A percentile compares a stretch with the other conserved stretches of the same genome.
Evolutionary conservation across 1,284 basidiomycete species (phyloP).

Genomic region (Microbotryomycetes sp.): DNA sequence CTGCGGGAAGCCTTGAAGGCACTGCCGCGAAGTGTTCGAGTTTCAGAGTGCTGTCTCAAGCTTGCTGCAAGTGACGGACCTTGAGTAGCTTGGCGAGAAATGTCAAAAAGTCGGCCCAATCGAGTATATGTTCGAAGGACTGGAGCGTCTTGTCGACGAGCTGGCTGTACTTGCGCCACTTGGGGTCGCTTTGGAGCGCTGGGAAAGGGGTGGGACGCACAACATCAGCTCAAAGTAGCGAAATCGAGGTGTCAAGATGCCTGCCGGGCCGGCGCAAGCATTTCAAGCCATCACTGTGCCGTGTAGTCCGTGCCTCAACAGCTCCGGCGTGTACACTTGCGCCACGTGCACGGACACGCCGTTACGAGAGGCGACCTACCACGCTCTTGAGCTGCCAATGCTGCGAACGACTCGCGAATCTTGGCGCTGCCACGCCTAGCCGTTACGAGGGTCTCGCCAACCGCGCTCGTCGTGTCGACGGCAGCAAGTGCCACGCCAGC

Average conservation of each 20-base stretch:
- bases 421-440: not conserved
- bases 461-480: not conserved
- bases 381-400: slow-evolving; percentile 13
- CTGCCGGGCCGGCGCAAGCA: too few relatives aligned
- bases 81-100: slow-evolving; percentile 93
- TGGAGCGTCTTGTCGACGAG: slow-evolving; percentile 87
- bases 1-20: slow-evolving; percentile 80
- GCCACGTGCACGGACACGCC: not conserved
- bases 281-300: too few relatives aligned
- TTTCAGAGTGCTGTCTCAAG: not conserved
- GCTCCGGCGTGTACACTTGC: not conserved
- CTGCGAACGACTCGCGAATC: slow-evolving; percentile 9
- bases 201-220: too few relatives aligned
- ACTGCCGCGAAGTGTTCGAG: slow-evolving; percentile 48
- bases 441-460: not conserved
- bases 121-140: slow-evolving; percentile 91
- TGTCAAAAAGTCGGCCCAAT: slow-evolving; percentile 99
- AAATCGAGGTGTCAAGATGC: not conserved
- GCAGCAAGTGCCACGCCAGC: not conserved
- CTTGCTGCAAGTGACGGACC: slow-evolving; percentile 46
- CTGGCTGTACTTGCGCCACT: slow-evolving; percentile 88
- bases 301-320: too few relatives aligned
- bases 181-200: slow-evolving; percentile 56
- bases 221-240: not conserved
- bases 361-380: not conserved